Evolutionary conservation across 2,329 filamentous ascomycete genomes (phyloP).

Genomic region (Aureobasidium leucospermi): DNA sequence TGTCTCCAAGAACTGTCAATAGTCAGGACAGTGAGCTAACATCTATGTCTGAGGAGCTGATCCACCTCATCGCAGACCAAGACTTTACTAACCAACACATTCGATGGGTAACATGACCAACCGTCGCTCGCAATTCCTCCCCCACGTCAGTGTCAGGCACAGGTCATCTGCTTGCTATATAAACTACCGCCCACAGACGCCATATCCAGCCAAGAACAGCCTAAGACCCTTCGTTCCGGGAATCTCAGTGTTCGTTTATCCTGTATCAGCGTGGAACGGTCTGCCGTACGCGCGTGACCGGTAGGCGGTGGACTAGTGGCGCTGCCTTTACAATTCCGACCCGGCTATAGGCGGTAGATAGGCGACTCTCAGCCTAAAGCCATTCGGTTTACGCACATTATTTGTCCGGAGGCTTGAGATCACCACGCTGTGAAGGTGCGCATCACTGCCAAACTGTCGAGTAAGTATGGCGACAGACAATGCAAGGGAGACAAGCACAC

Average conservation of each 20-base stretch:
- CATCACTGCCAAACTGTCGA: background rate
- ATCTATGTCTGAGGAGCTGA: background rate
- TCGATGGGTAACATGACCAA: background rate
- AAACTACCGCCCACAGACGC: background rate
- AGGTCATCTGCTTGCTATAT: conserved; percentile 1
- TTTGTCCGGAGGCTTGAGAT: background rate
- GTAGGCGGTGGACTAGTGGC: conserved; percentile 11
- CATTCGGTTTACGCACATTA: background rate
- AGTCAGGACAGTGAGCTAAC: background rate
- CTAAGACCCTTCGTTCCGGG: background rate
- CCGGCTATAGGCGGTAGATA: conserved; percentile 9
- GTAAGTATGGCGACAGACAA: background rate
- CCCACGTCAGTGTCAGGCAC: background rate
- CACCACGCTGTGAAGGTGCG: background rate
- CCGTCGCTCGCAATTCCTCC: background rate
- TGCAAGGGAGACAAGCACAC: background rate
- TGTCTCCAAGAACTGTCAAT: background rate
- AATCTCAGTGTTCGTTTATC: background rate
- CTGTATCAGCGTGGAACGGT: conserved; percentile 10
- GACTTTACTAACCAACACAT: background rate
- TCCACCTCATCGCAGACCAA: background rate
- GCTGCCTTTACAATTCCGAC: background rate
- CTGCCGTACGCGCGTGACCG: conserved; percentile 7
- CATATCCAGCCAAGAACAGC: background rate
- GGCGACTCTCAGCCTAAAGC: conserved; percentile 8